Base-by-base conservation (phyloP, 176 grass and related monocot genomes). In the Oryza longistaminata region DNA sequence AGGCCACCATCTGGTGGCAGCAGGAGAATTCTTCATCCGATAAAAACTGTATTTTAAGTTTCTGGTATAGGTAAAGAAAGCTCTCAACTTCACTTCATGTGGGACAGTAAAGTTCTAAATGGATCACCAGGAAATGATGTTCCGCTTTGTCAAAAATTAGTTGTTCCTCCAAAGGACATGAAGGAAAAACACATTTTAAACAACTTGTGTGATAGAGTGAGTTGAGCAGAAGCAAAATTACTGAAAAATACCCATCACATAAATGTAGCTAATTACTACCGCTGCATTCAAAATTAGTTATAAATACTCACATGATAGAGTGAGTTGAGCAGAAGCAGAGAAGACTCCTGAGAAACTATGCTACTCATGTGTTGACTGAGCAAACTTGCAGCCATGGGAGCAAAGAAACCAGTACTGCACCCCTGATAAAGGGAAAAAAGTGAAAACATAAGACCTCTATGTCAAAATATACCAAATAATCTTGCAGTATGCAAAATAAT, bases 331-430 rank as follows among this genome's bases (percentile, higher is more conserved):
- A 95, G 65, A 21, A 68, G 42, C 9, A 93, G 60, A 80, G 93
- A 95, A 73, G 91, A 98, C 31, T 92, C 91, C 65, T 93, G 96
- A 55, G 91, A 93, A 21, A 90, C 83, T 81, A 95, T 93, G 88
- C 88, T 95, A 72, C 93, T 93, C 82, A 87, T 87, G 79, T 95
- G 90, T 78, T 68, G 85, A 87, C 60, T 81, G 78, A 98, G 90
- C 79, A 98, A 90, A 85, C 62, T 85, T 89, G 94, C 45, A 98
- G 83, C 93, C 96, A 98, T 0, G 87, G 89, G 74, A 98, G 83
- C 87, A 92, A 82, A 68, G 91, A 98, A 37, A 90, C 83, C 80
- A 95, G 76, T 34, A 83, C 64, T 12, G 89, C 85, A 25, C 93
- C 96, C 83, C 96, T 95, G 75, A n/a, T 1, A 69, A 84, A 48